A percentile compares a stretch with the other conserved stretches of the same genome.
Evolutionary conservation across 805 yeast species (phyloP).

Genomic region (Torulaspora quercuum): DNA sequence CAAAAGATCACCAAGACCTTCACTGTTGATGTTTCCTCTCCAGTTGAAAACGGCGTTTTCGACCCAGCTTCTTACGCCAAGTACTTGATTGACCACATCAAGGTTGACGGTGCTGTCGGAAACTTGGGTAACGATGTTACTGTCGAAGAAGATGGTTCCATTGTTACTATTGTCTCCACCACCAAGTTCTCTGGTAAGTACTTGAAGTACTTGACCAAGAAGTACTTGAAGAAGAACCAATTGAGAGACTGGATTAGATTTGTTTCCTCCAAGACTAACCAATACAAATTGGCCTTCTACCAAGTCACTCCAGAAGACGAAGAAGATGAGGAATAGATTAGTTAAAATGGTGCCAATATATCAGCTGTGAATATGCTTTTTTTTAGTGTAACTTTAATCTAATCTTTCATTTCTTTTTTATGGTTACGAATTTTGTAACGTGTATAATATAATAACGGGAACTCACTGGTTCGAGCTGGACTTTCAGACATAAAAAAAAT

Average conservation of each 20-base stretch:
- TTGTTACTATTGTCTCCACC: conserved; percentile 82
- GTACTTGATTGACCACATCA: conserved; percentile 98
- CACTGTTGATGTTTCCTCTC: conserved; percentile 94
- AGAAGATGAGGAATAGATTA: conserved; percentile 84
- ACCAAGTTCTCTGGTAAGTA: conserved; percentile 99
- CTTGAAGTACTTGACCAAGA: conserved; percentile 99
- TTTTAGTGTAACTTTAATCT: conserved; percentile 12
- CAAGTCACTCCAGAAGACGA: conserved; percentile 94
- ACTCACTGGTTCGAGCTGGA: not conserved
- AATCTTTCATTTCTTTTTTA: conserved; percentile 4
- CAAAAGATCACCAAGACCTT: conserved; percentile 82
- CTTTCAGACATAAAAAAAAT: no score
- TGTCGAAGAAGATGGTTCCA: conserved; percentile 83
- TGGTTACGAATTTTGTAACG: conserved; percentile 3
- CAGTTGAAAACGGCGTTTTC: conserved; percentile 95
- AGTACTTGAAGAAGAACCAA: conserved; percentile 99
- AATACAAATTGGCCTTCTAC: conserved; percentile 98
- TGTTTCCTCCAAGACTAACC: conserved; percentile 91
- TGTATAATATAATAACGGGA: conserved; percentile 10
- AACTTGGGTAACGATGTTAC: conserved; percentile 94
- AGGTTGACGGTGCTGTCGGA: conserved; percentile 94
- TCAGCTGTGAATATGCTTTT: conserved; percentile 7
- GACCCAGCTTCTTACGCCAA: conserved; percentile 97
- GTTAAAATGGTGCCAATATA: conserved; percentile 10
- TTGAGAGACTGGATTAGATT: conserved; percentile 99